Percentiles rank a stretch among this genome's conserved stretches.
phyloP scores from a whole-genome alignment of 257 asterid species.

The Nicotiana otophora region DNA sequence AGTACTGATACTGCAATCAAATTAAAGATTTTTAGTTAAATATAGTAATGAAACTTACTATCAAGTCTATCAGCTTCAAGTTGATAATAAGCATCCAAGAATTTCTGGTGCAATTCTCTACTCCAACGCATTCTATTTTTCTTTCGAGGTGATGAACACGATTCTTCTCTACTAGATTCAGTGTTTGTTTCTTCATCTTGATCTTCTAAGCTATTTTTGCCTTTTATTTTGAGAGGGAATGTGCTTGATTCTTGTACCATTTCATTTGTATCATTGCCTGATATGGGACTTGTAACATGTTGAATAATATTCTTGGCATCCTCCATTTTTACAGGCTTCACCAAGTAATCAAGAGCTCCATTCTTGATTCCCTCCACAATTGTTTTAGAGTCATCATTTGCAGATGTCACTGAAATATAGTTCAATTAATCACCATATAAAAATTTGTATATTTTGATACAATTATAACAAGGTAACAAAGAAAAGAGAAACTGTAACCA shows the following conservation, averaged over 20 bases:
- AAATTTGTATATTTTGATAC: background rate
- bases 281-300: background rate
- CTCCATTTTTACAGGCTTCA: slow-evolving; percentile 12
- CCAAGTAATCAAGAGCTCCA: slow-evolving; percentile 13
- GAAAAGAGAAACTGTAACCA: background rate
- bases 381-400: background rate
- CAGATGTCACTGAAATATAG: slow-evolving; percentile 12
- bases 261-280: background rate
- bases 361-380: slow-evolving; percentile 4
- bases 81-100: background rate
- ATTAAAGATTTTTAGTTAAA: no score
- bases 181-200: background rate
- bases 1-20: background rate
- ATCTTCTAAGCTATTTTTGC: background rate
- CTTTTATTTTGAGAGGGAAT: background rate
- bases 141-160: background rate
- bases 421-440: background rate
- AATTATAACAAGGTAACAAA: background rate
- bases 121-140: background rate
- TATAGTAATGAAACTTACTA: background rate
- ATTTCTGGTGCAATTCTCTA: background rate
- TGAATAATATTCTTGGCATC: slow-evolving; percentile 14
- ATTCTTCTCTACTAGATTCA: background rate
- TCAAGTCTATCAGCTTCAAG: background rate
- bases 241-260: background rate